phyloP scores from a whole-genome alignment of 768 basidiomycete species.

The Xerocomus spinulosus region DNA sequence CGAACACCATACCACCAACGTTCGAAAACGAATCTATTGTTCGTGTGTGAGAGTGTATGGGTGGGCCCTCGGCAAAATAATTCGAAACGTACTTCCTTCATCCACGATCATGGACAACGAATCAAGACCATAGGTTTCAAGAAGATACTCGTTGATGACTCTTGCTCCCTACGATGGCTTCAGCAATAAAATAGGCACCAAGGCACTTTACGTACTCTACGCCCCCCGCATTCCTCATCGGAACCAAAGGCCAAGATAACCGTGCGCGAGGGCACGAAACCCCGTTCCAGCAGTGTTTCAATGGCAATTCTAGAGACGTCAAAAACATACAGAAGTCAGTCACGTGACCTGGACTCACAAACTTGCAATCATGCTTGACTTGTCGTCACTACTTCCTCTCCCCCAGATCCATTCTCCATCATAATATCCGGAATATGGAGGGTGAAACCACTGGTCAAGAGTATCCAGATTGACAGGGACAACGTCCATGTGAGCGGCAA shows the following conservation, averaged over 20 bases:
- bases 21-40: slow-evolving; percentile 27
- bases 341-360: slow-evolving; percentile 22
- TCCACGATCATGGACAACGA: slow-evolving; percentile 54
- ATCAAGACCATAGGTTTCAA: slow-evolving; percentile 43
- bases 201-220: slow-evolving; percentile 28
- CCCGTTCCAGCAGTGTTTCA: slow-evolving; percentile 26
- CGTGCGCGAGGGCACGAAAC: slow-evolving; percentile 28
- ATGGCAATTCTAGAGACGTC: slow-evolving; percentile 19
- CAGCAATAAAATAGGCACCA: neutral
- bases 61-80: neutral
- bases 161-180: slow-evolving; percentile 36
- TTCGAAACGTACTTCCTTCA: slow-evolving; percentile 42
- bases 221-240: slow-evolving; percentile 42
- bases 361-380: slow-evolving; percentile 33
- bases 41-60: neutral
- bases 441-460: slow-evolving; percentile 41
- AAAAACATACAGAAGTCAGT: too few species aligned
- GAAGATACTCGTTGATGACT: slow-evolving; percentile 37
- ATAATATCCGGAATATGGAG: slow-evolving; percentile 47
- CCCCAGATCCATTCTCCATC: slow-evolving; percentile 47
- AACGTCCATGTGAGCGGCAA: slow-evolving; percentile 48
- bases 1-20: slow-evolving; percentile 29
- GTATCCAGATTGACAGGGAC: slow-evolving; percentile 48
- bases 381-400: slow-evolving; percentile 44
- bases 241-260: slow-evolving; percentile 39